Percentiles rank a stretch among this genome's conserved stretches.
Evolutionary conservation across 768 basidiomycete genomes (phyloP).

Genomic region (Russula virescens): DNA sequence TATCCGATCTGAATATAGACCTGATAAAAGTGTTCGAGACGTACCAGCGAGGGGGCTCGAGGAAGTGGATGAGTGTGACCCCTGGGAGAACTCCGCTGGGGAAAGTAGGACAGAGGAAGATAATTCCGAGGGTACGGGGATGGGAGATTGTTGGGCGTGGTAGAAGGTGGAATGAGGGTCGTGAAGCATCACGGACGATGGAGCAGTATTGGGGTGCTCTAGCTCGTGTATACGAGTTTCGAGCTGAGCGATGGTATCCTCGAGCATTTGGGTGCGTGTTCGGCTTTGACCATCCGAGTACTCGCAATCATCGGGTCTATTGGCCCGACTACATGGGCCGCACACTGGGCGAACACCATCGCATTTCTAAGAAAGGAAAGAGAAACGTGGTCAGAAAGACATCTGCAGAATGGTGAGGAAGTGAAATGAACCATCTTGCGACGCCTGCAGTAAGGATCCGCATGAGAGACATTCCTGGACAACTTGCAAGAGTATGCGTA

Average conservation of each 20-base stretch:
- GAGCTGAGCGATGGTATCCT: conserved; percentile 52
- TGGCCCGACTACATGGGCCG: conserved; percentile 51
- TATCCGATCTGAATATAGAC: neutral
- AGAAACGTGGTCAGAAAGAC: neutral
- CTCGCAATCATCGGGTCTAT: conserved; percentile 63
- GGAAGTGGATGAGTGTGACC: conserved; percentile 13
- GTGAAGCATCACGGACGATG: conserved; percentile 20
- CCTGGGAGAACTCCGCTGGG: conserved; percentile 1
- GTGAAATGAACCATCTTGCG: conserved; percentile 19
- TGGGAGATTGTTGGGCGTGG: conserved; percentile 9
- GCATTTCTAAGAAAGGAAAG: conserved; percentile 46
- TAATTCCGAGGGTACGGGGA: neutral
- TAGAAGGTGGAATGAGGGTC: conserved; percentile 21
- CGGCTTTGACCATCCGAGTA: conserved; percentile 57
- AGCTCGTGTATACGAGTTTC: conserved; percentile 42
- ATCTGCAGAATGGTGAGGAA: neutral
- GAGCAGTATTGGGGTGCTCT: conserved; percentile 19
- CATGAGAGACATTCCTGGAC: neutral
- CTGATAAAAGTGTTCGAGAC: neutral
- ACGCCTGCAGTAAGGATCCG: conserved; percentile 6
- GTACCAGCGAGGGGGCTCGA: conserved; percentile 15
- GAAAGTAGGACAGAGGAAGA: neutral
- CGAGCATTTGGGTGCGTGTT: conserved; percentile 52
- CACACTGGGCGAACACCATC: conserved; percentile 60
- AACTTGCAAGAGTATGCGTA: neutral